Evolutionary conservation across 495 filamentous ascomycete species (phyloP), one percentile per base, ranked within the genome.

Genomic region (Hypomontagnella submonticulosa): DNA sequence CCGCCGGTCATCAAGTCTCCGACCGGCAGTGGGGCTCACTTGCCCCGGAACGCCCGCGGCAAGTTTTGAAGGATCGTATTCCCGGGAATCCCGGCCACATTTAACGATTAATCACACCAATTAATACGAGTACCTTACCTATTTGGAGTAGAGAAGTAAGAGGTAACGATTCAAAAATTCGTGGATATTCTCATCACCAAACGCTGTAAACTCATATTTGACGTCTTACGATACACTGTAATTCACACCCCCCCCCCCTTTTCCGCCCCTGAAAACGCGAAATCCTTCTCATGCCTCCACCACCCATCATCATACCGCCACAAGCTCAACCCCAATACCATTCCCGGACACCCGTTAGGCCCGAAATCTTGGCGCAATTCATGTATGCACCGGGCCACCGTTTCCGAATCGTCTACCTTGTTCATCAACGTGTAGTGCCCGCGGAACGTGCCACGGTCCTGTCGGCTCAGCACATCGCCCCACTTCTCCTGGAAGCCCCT

Each of bases 401-500:
- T 33, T 11, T 47, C 49, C 3, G 48, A 5, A 15, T 46, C 30
- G 32, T 54, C 49, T 5, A 53, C 58, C 40, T 54, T 53, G 20
- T 54, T 54, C 58, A 61, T 61, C 30, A 61, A 7, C 16, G 58
- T 61, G 18, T 61, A 61, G 15, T 61, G 58, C 0, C 58, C 58
- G n/a, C 48, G 48, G 19, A 61, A 61, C 19, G 38, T 2, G n/a
- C 38, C 48, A 1, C 58, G 40, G 12, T 61, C 58, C 20, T 61
- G 58, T 6, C 41, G 58, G 19, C 58, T 61, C 7, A 61, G 40
- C 30, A 47, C 32, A 8, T 47, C 48, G 8, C n/a, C 15, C 58
- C 58, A 61, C 18, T 61, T 61, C 12, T 12, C 18, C 41, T 47
- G 58, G 8, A 61, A 33, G 12, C 11, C 18, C 40, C 11, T 23